Percentiles rank a stretch among this genome's conserved stretches.
These are phyloP conservation scores for Quercus wislizeni DNA, from an alignment of 306 rosid genomes.

Conservation along the genomic window DNA sequence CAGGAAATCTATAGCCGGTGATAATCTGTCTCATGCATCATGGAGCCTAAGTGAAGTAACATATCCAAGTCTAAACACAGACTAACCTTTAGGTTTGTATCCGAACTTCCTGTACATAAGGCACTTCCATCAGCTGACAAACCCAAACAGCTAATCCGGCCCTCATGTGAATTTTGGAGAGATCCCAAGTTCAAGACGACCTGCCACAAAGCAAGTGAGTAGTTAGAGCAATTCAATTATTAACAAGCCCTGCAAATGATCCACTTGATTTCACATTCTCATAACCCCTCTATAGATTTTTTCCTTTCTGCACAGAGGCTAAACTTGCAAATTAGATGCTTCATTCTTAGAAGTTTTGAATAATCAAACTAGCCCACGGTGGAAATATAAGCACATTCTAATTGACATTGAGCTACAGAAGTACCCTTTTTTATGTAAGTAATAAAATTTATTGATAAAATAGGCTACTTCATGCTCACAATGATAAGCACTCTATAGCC, in stretches of 20 bases:
- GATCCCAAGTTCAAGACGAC: constrained; percentile 92
- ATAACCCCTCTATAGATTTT: background rate
- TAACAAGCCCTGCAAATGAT: constrained; percentile 6
- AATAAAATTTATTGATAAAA: too few relatives aligned
- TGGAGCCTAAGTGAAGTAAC: background rate
- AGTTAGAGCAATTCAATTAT: background rate
- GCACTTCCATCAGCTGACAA: constrained; percentile 99
- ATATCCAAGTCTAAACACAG: constrained; percentile 13
- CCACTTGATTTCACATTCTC: background rate
- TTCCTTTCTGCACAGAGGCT: background rate
- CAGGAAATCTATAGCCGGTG: background rate
- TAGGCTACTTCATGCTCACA: too few relatives aligned
- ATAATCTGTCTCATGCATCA: background rate
- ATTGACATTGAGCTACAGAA: too few relatives aligned
- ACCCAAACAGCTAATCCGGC: constrained; percentile 82
- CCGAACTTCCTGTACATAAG: constrained; percentile 97
- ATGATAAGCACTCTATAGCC: background rate
- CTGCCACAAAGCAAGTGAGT: constrained; percentile 41
- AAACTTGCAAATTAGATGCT: background rate
- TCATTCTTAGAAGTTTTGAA: background rate
- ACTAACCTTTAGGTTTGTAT: constrained; percentile 90
- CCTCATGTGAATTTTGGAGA: constrained; percentile 79
- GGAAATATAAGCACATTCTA: too few relatives aligned
- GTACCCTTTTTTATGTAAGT: too few relatives aligned
- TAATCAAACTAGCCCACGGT: background rate